Evolutionary conservation across 148 eudicot genomes (phyloP).

Genomic region (Oxyria digyna): DNA sequence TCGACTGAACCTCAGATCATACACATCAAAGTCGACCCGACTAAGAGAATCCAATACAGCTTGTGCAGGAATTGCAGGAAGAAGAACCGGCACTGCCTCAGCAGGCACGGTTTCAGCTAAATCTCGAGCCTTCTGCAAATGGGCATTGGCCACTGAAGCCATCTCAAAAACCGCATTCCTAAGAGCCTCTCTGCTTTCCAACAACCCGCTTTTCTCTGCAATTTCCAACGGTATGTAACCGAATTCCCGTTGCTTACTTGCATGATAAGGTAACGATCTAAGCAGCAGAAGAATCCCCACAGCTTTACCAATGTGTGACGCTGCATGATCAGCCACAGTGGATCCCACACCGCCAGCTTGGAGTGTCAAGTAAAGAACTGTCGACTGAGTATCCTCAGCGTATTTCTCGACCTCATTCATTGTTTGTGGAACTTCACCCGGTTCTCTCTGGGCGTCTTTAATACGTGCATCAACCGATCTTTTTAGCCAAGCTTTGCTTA

Average conservation of each 20-base stretch:
- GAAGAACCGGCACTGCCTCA: constrained; percentile 65
- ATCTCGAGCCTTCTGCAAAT: constrained; percentile 69
- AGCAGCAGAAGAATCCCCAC: constrained; percentile 70
- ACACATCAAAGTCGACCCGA: constrained; percentile 72
- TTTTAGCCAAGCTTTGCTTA: constrained; percentile 74
- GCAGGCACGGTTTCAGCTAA: constrained; percentile 54
- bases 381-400: constrained; percentile 75
- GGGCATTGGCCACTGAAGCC: constrained; percentile 80
- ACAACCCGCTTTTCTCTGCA: constrained; percentile 59
- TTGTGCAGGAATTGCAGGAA: constrained; percentile 81
- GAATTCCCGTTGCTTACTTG: constrained; percentile 41
- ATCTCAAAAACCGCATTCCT: constrained; percentile 71
- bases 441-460: constrained; percentile 68
- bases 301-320: constrained; percentile 96
- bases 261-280: constrained; percentile 77
- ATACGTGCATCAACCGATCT: constrained; percentile 81
- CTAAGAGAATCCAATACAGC: constrained; percentile 56
- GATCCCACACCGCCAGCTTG: constrained; percentile 79
- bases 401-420: constrained; percentile 61
- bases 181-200: constrained; percentile 57
- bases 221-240: constrained; percentile 65
- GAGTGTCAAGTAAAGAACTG: constrained; percentile 64
- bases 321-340: constrained; percentile 88
- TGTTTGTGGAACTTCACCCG: constrained; percentile 36
- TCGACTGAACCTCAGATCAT: constrained; percentile 55